Base-by-base conservation (phyloP, 2,329 filamentous ascomycete genomes). In the Xylaria sp. region DNA sequence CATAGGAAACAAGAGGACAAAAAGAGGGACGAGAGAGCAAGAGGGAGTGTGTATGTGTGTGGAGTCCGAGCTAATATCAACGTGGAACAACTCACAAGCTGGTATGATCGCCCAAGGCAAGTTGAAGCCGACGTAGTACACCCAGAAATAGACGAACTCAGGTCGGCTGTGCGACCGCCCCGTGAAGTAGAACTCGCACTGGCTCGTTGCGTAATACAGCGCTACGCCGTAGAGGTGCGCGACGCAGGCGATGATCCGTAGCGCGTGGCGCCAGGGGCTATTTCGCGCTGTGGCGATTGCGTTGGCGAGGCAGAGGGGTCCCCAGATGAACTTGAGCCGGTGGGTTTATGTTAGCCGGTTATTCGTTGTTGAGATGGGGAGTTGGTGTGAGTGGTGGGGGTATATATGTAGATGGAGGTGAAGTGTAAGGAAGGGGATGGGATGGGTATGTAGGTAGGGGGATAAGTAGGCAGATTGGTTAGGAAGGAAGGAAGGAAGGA, bases 111-210 rank as follows among this genome's bases (percentile, higher is more conserved):
- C 84, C 89, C 89, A 91, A 0, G 88, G 87, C 18, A 84, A 75
- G 74, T 91, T 91, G 76, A 90, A 85, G 2, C 85, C 85, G 5
- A 87, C 80, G 69, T 88, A 91, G 73, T 91, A 91, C 21, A 87
- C 80, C 88, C 88, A 91, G 73, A 86, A 89, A 73, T 91, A 91
- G 35, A 87, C 75, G 25, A 82, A 79, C 78, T 91, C 89, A 1
- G 88, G 88, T 27, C 89, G 83, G 72, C 85, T 88, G 74, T 88
- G 86, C 23, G 80, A 81, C 25, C 82, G 78, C 2, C 84, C 86
- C 16, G 78, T 79, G 68, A 82, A 78, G 40, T 78, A 79, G 65
- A 82, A 77, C 68, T 88, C 86, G 58, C 82, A 81, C 63, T 84
- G 79, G 75, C 85, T 87, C 18, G 89, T 91, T 1, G 84, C 79